Evolutionary conservation across 1,284 basidiomycete genomes (phyloP), one percentile per base, ranked within the genome.

Genomic region (Apiotrichum montevideense): DNA sequence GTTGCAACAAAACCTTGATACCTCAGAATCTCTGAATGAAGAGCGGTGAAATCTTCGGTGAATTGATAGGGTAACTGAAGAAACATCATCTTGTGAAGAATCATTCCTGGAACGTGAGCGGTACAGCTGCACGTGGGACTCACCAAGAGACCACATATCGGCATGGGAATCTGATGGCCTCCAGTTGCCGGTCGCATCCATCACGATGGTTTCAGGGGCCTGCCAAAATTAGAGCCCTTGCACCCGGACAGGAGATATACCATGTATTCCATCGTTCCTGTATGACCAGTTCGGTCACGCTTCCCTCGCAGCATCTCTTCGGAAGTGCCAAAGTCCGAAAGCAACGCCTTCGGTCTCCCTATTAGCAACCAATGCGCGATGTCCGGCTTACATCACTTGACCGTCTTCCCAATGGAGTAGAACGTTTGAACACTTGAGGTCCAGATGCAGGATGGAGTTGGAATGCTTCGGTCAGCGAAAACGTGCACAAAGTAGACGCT

Each of bases 291-390:
- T 14, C 90, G 82, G 37, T 81, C 77, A 13, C 83, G 77, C 11
- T 84, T 80, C 3, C 82, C 81, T 44, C 84, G 83, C 5, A 93
- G 79, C 85, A 89, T 90, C 67, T 93, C 90, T 49, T 89, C 84
- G 10, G 90, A 94, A 0, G 92, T 95, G 4, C 93, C 93, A 74
- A 97, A 97, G 68, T 97, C 93, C 1, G 90, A 91, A 10, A 96
- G 79, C 86, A 95, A 87, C 0, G 90, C 91, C 46, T 76, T 78
- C 0, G 80, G 80, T 43, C 78, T 79, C 43, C 9, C 1, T 6
- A 14, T 32, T 21, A 55, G 13, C 29, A 29, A 29, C 29, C 29
- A 29, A 29, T 29, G 29, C 29, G 29, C 29, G 29, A 29, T 29
- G 29, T 29, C 29, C 29, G 29, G 29, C 29, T 52, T 44, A 75